phyloP scores from a whole-genome alignment of 148 eudicot species.

The Silene uniflora region DNA sequence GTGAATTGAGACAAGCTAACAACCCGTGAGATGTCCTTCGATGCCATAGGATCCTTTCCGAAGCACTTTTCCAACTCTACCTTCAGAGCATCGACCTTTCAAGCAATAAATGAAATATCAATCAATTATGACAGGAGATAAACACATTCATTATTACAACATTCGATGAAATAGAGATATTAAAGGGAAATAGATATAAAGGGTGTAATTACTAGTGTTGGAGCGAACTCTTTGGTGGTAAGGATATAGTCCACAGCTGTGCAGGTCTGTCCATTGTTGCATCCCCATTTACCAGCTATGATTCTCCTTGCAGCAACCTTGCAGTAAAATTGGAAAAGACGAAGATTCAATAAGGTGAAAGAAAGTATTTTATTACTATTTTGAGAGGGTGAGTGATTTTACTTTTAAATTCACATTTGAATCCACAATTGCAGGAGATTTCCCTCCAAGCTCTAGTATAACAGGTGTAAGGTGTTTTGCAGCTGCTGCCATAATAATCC shows the following conservation, averaged over 20 bases:
- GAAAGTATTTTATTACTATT: neutral
- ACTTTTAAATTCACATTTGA: conserved; percentile 48
- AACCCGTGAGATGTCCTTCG: conserved; percentile 50
- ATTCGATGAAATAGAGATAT: neutral
- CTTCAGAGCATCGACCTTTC: conserved; percentile 48
- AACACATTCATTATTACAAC: neutral
- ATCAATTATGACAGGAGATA: neutral
- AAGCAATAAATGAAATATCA: conserved; percentile 8
- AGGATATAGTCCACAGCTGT: conserved; percentile 56
- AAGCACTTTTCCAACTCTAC: conserved; percentile 38
- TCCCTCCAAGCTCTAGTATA: conserved; percentile 67
- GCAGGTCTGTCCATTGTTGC: conserved; percentile 62
- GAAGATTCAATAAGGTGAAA: neutral
- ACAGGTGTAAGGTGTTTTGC: conserved; percentile 69
- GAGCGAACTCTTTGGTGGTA: conserved; percentile 57
- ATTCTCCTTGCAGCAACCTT: conserved; percentile 63
- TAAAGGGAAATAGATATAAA: neutral
- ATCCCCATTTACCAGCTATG: conserved; percentile 64
- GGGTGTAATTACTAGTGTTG: conserved; percentile 44
- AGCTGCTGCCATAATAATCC: conserved; percentile 74
- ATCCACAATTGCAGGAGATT: conserved; percentile 63
- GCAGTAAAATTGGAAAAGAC: neutral
- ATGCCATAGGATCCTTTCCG: conserved; percentile 47
- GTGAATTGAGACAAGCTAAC: conserved; percentile 47
- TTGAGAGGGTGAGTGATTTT: neutral